Percentiles rank a stretch among this genome's conserved stretches.
These are phyloP conservation scores for Coniella vitis DNA, from an alignment of 2,329 filamentous ascomycete genomes.

Conservation along the genomic window DNA sequence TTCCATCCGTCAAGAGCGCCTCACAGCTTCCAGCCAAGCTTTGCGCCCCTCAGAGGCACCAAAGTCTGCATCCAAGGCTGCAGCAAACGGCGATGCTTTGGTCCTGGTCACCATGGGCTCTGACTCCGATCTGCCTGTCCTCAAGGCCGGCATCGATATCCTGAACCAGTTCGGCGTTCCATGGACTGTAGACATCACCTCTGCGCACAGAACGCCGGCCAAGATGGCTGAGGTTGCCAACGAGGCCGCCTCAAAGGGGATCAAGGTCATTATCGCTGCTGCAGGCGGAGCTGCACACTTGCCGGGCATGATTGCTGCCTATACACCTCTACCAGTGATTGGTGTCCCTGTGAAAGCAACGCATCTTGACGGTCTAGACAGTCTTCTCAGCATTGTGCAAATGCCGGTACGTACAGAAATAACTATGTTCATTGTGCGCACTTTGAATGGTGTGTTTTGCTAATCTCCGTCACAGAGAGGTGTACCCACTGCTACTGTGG, in stretches of 20 bases:
- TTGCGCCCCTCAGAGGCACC: constrained; percentile 28
- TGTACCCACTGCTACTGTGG: constrained; percentile 67
- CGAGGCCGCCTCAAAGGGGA: constrained; percentile 55
- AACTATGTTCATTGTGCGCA: background rate
- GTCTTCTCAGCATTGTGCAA: constrained; percentile 66
- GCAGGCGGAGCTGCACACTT: constrained; percentile 68
- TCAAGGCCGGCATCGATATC: constrained; percentile 59
- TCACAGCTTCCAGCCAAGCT: constrained; percentile 33
- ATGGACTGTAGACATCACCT: constrained; percentile 68
- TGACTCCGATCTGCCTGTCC: constrained; percentile 65
- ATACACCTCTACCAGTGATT: constrained; percentile 67
- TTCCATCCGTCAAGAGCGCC: constrained; percentile 48
- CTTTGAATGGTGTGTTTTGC: constrained; percentile 8
- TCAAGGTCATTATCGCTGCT: constrained; percentile 69
- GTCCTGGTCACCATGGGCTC: constrained; percentile 82
- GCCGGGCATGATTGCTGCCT: constrained; percentile 68
- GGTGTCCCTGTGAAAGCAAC: constrained; percentile 72
- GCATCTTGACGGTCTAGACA: constrained; percentile 64
- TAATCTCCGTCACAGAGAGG: constrained; percentile 42
- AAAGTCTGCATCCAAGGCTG: constrained; percentile 6
- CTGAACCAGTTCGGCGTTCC: constrained; percentile 65
- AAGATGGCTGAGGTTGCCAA: constrained; percentile 63
- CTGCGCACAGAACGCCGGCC: constrained; percentile 67
- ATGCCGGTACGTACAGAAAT: constrained; percentile 53
- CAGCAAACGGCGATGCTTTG: constrained; percentile 38